Conservation (phyloP, 2,329 filamentous ascomycete genomes). For the Rhynchosporium secalis region DNA sequence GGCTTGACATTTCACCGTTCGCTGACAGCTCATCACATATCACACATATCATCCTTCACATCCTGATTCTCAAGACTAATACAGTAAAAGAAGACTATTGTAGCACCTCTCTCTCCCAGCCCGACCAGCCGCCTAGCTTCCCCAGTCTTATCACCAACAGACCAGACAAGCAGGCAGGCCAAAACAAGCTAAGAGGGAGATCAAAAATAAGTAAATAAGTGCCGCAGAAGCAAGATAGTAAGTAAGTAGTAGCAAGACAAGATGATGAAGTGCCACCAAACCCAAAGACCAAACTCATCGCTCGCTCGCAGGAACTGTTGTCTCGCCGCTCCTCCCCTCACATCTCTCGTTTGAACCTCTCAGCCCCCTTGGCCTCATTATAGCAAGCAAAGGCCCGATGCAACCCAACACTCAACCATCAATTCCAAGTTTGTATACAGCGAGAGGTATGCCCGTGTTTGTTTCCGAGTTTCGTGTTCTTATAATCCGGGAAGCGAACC, state of each 20-base stretch:
- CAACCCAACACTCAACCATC: constrained; percentile 3
- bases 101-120: constrained; percentile 28
- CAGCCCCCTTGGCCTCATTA: background rate
- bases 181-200: constrained; percentile 14
- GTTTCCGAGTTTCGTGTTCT: background rate
- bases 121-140: background rate
- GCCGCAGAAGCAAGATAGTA: constrained; percentile 30
- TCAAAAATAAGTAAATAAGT: constrained; percentile 20
- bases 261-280: constrained; percentile 32
- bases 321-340: background rate
- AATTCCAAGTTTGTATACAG: constrained; percentile 30
- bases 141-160: background rate
- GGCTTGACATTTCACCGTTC: background rate
- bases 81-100: constrained; percentile 23
- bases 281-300: background rate
- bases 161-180: background rate
- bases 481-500: background rate
- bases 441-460: constrained; percentile 3
- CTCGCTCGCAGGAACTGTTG: background rate
- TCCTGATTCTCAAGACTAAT: too few species aligned
- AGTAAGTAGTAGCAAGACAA: constrained; percentile 26
- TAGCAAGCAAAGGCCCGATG: background rate
- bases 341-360: background rate
- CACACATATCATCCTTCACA: background rate
- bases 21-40: background rate